phyloP scores from a whole-genome alignment of 2,329 filamentous ascomycete species.

The Fusarium equiseti region DNA sequence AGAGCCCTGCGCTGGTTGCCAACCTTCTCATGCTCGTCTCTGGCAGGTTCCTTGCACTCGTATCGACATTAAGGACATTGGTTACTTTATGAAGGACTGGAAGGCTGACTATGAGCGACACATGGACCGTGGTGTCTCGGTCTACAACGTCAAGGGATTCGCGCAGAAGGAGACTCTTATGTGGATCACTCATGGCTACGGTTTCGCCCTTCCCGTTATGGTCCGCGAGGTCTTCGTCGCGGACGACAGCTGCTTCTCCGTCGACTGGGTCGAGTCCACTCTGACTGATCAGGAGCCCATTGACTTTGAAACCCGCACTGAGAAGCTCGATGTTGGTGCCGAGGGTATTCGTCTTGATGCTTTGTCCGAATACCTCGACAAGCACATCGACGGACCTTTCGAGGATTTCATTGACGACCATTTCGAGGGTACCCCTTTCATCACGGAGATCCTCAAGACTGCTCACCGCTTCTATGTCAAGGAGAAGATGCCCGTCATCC shows the following conservation, averaged over 20 bases:
- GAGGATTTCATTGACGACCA: constrained; percentile 96
- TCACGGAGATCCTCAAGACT: constrained; percentile 96
- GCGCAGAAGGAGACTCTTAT: constrained; percentile 75
- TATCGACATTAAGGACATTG: constrained; percentile 98
- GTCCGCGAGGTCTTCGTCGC: constrained; percentile 93
- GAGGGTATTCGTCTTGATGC: constrained; percentile 86
- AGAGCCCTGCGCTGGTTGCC: constrained; percentile 93
- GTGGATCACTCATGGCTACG: constrained; percentile 97
- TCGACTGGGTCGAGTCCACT: constrained; percentile 92
- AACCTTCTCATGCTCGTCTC: constrained; percentile 92
- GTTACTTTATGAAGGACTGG: constrained; percentile 99
- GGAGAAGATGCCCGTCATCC: constrained; percentile 88
- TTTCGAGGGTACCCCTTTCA: constrained; percentile 94
- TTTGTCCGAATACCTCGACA: constrained; percentile 92
- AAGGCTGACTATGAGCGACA: constrained; percentile 96
- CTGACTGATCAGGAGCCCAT: constrained; percentile 76
- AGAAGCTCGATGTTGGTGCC: constrained; percentile 88
- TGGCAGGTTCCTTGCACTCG: constrained; percentile 99
- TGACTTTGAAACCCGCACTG: constrained; percentile 87
- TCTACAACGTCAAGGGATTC: constrained; percentile 94
- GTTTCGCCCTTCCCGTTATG: constrained; percentile 90
- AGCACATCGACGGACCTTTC: constrained; percentile 91
- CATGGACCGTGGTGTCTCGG: constrained; percentile 85
- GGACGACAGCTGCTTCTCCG: constrained; percentile 90
- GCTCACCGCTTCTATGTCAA: constrained; percentile 93